phyloP scores from a whole-genome alignment of 177 flowering plant species.

The Vitis hybrid region DNA sequence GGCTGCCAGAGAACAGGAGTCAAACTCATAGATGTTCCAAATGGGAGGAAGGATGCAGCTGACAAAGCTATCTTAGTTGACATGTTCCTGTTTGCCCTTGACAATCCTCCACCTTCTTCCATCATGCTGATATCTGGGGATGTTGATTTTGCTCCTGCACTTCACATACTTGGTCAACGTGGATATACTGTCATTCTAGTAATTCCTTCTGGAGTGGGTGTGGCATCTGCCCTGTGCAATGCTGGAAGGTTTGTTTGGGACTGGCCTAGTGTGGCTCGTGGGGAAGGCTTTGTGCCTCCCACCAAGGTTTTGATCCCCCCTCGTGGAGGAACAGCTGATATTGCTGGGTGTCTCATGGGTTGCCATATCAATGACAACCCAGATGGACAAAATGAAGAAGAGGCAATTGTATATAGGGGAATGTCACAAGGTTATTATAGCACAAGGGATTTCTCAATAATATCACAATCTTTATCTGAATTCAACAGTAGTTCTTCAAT shows the following conservation, averaged over 20 bases:
- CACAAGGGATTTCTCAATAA: conserved; percentile 40
- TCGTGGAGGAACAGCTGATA: conserved; percentile 39
- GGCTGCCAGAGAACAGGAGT: conserved; percentile 98
- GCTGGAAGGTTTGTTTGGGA: conserved; percentile 96
- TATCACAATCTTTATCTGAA: conserved; percentile 57
- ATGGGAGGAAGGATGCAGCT: conserved; percentile 98
- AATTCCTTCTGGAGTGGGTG: conserved; percentile 75
- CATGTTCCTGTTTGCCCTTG: conserved; percentile 98
- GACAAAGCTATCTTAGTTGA: conserved; percentile 96
- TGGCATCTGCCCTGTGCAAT: conserved; percentile 83
- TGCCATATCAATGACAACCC: conserved; percentile 39
- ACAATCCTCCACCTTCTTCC: conserved; percentile 87
- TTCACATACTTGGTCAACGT: conserved; percentile 94
- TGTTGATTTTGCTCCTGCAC: conserved; percentile 95
- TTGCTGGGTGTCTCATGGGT: conserved; percentile 43
- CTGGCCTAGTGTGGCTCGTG: conserved; percentile 93
- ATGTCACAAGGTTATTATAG: conserved; percentile 47
- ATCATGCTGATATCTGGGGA: conserved; percentile 94
- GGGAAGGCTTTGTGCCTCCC: conserved; percentile 82
- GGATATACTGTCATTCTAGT: conserved; percentile 89
- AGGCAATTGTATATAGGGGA: conserved; percentile 74
- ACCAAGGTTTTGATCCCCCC: conserved; percentile 38
- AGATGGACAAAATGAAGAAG: conserved; percentile 72
- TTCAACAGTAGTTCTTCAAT: conserved; percentile 34
- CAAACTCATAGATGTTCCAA: conserved; percentile 91